These are phyloP conservation scores for Ascochyta koolunga DNA, from an alignment of 2,329 filamentous ascomycete species.

Conservation along the genomic window DNA sequence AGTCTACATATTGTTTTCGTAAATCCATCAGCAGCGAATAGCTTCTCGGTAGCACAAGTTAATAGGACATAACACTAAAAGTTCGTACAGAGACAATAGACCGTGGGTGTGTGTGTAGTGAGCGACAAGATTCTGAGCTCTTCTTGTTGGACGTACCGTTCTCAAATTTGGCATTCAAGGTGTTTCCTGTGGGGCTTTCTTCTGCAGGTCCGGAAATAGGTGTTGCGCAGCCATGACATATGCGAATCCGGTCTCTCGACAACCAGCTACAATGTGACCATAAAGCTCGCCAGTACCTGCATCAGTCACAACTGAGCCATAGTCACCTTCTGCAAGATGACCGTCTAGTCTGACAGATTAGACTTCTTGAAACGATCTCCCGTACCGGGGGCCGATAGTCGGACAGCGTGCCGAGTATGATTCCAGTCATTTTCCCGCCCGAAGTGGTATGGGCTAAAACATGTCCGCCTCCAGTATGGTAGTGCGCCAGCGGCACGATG, in stretches of 20 bases:
- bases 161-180: too few relatives aligned
- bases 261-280: constrained; percentile 13
- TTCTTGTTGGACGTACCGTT: too few relatives aligned
- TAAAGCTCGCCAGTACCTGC: constrained; percentile 8
- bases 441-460: constrained; percentile 1
- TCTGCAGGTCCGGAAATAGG: too few relatives aligned
- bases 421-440: background rate
- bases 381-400: background rate
- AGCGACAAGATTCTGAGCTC: too few relatives aligned
- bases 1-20: too few relatives aligned
- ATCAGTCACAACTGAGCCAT: constrained; percentile 6
- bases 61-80: too few relatives aligned
- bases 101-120: too few relatives aligned
- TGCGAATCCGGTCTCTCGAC: background rate
- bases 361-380: background rate
- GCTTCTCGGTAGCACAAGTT: too few relatives aligned
- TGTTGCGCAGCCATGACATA: constrained; percentile 11
- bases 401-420: background rate
- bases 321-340: constrained; percentile 1
- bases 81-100: too few relatives aligned
- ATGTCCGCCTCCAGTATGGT: constrained; percentile 3
- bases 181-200: too few relatives aligned
- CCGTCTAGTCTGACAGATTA: background rate
- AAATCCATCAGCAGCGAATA: too few relatives aligned
- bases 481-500: background rate